A percentile compares a stretch with the other conserved stretches of the same genome.
Conservation (phyloP, 495 filamentous ascomycete genomes). For the Xylaria intraflava region DNA sequence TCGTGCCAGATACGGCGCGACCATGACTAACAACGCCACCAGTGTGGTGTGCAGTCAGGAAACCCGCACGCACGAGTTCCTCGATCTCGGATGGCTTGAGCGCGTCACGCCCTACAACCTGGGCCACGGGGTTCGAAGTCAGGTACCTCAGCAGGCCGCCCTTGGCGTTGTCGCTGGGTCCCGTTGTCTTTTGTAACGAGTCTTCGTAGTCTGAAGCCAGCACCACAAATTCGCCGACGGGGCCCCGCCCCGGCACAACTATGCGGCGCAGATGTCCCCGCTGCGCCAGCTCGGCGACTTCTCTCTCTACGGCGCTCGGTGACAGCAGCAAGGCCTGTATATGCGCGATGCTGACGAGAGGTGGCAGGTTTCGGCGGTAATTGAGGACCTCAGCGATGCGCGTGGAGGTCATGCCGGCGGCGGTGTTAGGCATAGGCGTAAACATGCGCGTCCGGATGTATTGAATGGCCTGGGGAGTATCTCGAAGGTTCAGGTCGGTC, state of each 20-base stretch:
- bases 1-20: slow-evolving; percentile 35
- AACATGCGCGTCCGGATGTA: slow-evolving; percentile 63
- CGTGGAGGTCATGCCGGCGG: slow-evolving; percentile 66
- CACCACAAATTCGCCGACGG: slow-evolving; percentile 66
- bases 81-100: slow-evolving; percentile 49
- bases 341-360: slow-evolving; percentile 64
- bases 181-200: slow-evolving; percentile 40
- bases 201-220: slow-evolving; percentile 55
- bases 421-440: slow-evolving; percentile 53
- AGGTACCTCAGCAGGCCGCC: slow-evolving; percentile 54
- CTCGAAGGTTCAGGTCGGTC: slow-evolving; percentile 48
- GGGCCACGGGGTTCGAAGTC: slow-evolving; percentile 45
- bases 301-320: slow-evolving; percentile 65
- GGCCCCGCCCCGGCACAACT: slow-evolving; percentile 58
- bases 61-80: slow-evolving; percentile 62
- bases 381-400: slow-evolving; percentile 66
- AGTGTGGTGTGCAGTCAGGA: slow-evolving; percentile 54
- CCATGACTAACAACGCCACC: slow-evolving; percentile 38
- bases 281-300: slow-evolving; percentile 58
- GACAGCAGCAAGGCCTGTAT: slow-evolving; percentile 59
- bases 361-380: slow-evolving; percentile 58
- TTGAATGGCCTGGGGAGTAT: slow-evolving; percentile 58
- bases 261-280: slow-evolving; percentile 58
- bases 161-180: slow-evolving; percentile 46
- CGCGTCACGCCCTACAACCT: slow-evolving; percentile 39